Conservation (phyloP, 2,329 filamentous ascomycete species). For the Orbilia blumenaviensis region DNA sequence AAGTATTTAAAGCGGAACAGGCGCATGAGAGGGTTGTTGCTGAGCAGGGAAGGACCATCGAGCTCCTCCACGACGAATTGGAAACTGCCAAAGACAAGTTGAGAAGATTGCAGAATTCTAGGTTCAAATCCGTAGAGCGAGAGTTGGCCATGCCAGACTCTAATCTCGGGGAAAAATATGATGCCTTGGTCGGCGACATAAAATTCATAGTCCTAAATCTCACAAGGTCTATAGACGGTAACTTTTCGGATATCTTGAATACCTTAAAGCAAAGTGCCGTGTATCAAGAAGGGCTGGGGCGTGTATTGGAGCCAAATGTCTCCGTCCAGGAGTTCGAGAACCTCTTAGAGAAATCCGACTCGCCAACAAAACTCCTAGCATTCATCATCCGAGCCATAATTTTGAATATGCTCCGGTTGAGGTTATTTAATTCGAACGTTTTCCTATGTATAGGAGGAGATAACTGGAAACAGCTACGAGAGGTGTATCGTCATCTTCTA, state of each 20-base stretch:
- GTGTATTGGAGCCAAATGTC: slow-evolving; percentile 33
- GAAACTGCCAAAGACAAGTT: slow-evolving; percentile 38
- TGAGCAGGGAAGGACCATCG: slow-evolving; percentile 25
- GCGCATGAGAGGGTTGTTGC: slow-evolving; percentile 11
- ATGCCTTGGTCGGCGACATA: slow-evolving; percentile 21
- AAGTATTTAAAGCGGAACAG: slow-evolving; percentile 30
- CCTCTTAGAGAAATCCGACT: slow-evolving; percentile 29
- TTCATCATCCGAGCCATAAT: slow-evolving; percentile 40
- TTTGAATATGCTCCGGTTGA: slow-evolving; percentile 33
- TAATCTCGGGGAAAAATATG: slow-evolving; percentile 22
- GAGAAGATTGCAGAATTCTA: slow-evolving; percentile 35
- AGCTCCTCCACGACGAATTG: slow-evolving; percentile 18
- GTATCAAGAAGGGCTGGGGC: slow-evolving; percentile 29
- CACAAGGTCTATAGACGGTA: slow-evolving; percentile 13
- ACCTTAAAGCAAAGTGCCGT: slow-evolving; percentile 9
- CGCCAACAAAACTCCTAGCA: slow-evolving; percentile 29
- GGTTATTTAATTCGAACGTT: slow-evolving; percentile 45
- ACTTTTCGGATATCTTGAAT: slow-evolving; percentile 19
- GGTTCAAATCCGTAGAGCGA: slow-evolving; percentile 43
- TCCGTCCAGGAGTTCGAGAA: slow-evolving; percentile 11
- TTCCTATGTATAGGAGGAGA: slow-evolving; percentile 38
- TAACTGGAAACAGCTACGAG: slow-evolving; percentile 36
- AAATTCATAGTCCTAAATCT: slow-evolving; percentile 38
- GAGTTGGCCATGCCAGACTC: slow-evolving; percentile 38
- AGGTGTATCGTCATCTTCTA: slow-evolving; percentile 43